phyloP scores from a whole-genome alignment of 371 early-diverging fungal genomes.

The Circinella minor region DNA sequence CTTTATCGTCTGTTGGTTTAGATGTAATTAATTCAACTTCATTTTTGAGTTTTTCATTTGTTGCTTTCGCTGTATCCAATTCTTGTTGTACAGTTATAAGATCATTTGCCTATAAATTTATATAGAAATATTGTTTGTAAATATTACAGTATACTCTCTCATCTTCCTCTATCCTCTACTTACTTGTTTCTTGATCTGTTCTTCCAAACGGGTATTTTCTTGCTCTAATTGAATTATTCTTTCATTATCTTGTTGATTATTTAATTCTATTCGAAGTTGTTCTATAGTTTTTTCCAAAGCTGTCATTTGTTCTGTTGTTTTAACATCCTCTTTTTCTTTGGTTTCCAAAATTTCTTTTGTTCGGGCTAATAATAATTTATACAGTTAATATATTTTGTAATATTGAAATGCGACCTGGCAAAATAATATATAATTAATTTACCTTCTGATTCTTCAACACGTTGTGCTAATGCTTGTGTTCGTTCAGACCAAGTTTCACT shows the following conservation, averaged over 20 bases:
- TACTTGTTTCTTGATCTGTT: constrained; percentile 20
- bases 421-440: background rate
- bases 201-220: constrained; percentile 21
- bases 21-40: constrained; percentile 4
- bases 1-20: constrained; percentile 18
- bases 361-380: constrained; percentile 12
- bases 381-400: background rate
- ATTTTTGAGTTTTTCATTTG: constrained; percentile 6
- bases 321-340: constrained; percentile 10
- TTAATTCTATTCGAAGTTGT: constrained; percentile 5
- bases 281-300: constrained; percentile 19
- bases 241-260: constrained; percentile 14
- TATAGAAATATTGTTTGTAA: background rate
- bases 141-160: background rate
- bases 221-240: constrained; percentile 24
- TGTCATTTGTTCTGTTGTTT: constrained; percentile 13
- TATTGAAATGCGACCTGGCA: background rate
- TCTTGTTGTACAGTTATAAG: background rate
- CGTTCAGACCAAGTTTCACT: constrained; percentile 43
- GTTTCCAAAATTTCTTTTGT: constrained; percentile 20
- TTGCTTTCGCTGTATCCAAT: background rate
- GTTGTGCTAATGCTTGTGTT: constrained; percentile 23
- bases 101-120: constrained; percentile 1
- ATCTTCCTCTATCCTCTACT: background rate
- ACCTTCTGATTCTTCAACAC: constrained; percentile 41